Base-by-base conservation (phyloP, 352 stramenopile species). In the Pythium rhizo-oryzae region DNA sequence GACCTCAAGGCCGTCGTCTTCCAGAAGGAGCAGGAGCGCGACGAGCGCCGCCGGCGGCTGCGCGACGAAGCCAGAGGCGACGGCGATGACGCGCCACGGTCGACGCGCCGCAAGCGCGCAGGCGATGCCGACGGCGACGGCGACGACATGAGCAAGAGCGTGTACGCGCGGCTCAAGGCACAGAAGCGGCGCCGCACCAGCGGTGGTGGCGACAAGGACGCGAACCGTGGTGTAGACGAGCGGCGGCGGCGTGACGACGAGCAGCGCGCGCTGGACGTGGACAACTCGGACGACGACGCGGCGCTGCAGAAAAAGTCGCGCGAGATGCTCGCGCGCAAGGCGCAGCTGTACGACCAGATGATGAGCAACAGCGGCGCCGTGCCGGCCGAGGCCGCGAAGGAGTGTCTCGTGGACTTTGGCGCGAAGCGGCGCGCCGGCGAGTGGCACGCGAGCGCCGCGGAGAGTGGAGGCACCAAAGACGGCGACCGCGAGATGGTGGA, bases 1-100 rank as follows among this genome's bases (percentile, higher is more conserved):
- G 89, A 92, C 41, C 78, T 97, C 57, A 92, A 92, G 58, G 86
- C 88, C 1, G 75, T 93, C 21, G 85, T 96, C 15, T 96, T 87
- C 55, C 77, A 90, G 69, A 95, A 95, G 65, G 84, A 93, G 37
- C 80, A 95, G 65, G 85, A 95, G 68, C 76, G 78, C 8, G 80
- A 90, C 55, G 81, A 78, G 52, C 79, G 84, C 1, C 74, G 87
- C 46, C 77, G 79, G 23, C 65, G 77, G 13, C 73, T 85, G 5
- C 62, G 70, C 23, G 79, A 78, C 7, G 51, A 50, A 28, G 24
- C 18, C 23, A 30, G n/a, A 4, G 51, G 62, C 12, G 66, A 68
- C 23, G n/a, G n/a, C n/a, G 49, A 70, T 49, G 73, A 19, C 62
- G 41, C 2, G 9, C 9, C n/a, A 8, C 43, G 55, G 15, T 47